Percentiles rank a stretch among this genome's conserved stretches.
These are phyloP conservation scores for Aspergillus sp. DNA, from an alignment of 2,329 filamentous ascomycete species.

Conservation along the genomic window DNA sequence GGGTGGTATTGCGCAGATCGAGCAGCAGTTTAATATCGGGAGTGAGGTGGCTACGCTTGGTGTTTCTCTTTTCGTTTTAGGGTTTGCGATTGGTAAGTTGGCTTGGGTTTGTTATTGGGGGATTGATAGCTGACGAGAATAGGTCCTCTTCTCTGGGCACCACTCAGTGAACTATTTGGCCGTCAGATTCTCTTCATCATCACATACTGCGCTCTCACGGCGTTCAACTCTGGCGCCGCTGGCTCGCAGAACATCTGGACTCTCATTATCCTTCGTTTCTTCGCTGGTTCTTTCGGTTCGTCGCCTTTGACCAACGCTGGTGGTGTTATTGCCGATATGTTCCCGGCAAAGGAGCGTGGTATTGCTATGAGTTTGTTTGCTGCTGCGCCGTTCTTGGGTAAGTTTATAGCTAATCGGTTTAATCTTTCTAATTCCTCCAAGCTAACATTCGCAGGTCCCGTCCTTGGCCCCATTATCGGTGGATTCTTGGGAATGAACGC, in stretches of 20 bases:
- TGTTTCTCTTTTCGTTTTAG: conserved; percentile 41
- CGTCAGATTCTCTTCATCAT: conserved; percentile 29
- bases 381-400: conserved; percentile 55
- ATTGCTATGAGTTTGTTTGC: conserved; percentile 59
- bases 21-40: conserved; percentile 27
- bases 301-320: conserved; percentile 57
- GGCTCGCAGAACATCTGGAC: conserved; percentile 53
- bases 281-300: conserved; percentile 57
- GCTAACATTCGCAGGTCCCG: conserved; percentile 43
- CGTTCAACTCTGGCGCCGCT: conserved; percentile 56
- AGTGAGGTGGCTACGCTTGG: conserved; percentile 36
- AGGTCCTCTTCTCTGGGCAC: conserved; percentile 41
- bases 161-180: conserved; percentile 33
- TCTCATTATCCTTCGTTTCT: conserved; percentile 61
- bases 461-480: conserved; percentile 58
- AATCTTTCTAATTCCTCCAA: too few species aligned
- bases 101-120: background rate
- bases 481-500: conserved; percentile 59
- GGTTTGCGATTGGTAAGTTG: conserved; percentile 35
- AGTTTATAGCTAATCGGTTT: background rate
- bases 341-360: conserved; percentile 48
- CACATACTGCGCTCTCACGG: conserved; percentile 42
- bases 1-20: conserved; percentile 32
- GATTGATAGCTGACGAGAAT: background rate
- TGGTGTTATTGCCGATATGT: conserved; percentile 58